phyloP scores from a whole-genome alignment of 345 rosid species.

The Trapa bicornis region DNA sequence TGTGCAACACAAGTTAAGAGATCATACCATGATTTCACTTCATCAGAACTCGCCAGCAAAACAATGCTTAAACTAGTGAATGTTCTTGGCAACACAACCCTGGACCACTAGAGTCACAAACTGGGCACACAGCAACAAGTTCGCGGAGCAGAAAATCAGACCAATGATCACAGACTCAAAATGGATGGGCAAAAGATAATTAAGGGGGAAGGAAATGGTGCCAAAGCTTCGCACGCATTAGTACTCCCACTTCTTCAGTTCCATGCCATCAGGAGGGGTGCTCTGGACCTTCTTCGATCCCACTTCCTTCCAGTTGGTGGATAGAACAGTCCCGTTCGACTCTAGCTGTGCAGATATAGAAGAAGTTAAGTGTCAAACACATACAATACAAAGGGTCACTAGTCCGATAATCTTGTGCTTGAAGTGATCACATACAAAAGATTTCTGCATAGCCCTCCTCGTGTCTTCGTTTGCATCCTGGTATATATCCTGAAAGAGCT shows the following conservation, averaged over 20 bases:
- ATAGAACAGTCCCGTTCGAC: conserved; percentile 83
- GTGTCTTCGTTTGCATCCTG: conserved; percentile 67
- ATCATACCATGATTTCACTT: no score
- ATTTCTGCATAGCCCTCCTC: conserved; percentile 85
- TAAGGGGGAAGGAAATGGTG: no score
- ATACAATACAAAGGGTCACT: not conserved
- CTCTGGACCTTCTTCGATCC: conserved; percentile 78
- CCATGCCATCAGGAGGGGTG: conserved; percentile 93
- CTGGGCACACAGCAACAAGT: no score
- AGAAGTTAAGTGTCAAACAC: not conserved
- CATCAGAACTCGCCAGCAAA: no score
- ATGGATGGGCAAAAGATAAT: no score
- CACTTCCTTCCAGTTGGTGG: conserved; percentile 92
- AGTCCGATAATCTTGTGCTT: not conserved
- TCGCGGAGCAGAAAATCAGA: no score
- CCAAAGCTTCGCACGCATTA: conserved; percentile 2
- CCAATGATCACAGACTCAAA: no score
- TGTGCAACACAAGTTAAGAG: no score
- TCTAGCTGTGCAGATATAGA: conserved; percentile 37
- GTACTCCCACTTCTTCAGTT: conserved; percentile 75
- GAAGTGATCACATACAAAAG: conserved; percentile 52
- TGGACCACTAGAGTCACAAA: no score
- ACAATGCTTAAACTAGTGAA: no score
- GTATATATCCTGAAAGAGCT: conserved; percentile 73
- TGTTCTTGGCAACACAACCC: no score